Evolutionary conservation across 495 filamentous ascomycete species (phyloP), one percentile per base, ranked within the genome.

Genomic region (Platismatia glauca): DNA sequence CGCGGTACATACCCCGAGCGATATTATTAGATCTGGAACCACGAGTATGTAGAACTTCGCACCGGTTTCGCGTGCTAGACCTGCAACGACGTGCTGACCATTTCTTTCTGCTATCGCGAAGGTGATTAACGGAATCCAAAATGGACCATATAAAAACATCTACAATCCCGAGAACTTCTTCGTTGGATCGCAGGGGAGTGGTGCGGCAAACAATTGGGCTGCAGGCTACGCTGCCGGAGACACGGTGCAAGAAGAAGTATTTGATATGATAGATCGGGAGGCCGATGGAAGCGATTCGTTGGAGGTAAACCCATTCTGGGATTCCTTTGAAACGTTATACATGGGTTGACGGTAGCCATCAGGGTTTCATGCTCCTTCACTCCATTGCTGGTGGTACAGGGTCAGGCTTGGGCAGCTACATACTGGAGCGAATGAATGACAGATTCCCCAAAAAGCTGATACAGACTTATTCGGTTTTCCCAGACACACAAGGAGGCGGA

Each of bases 161-260:
- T 98, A 97, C 81, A 98, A 98, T 73, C 94, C 94, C 11, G 94
- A 98, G 72, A 98, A 98, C 78, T 97, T 97, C 74, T 97, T 91
- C 70, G 82, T 97, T 38, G 89, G 91, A 66, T 90, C 92, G 72
- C 87, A 89, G 72, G 94, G 95, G 55, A 84, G 87, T 50, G 94
- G 94, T 37, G 94, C 95, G 7, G 94, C 91, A 60, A 98, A 98
- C 73, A 97, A 97, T 73, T 98, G 94, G 94, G 94, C 89, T 62
- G 86, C 92, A 66, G 94, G 94, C 22, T 97, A 97, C 76, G 83
- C 90, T 50, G 87, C 87, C n/a, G 94, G 91, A 64, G 91, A 96
- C 71, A 78, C 78, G 35, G 91, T 98, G 24, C 89, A 96, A 66
- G 94, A 98, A 71, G 94, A 97, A 72, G 89, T 98, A 60, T 89